These are phyloP conservation scores for Gautieria morchelliformis DNA, from an alignment of 768 basidiomycete species.

Conservation along the genomic window DNA sequence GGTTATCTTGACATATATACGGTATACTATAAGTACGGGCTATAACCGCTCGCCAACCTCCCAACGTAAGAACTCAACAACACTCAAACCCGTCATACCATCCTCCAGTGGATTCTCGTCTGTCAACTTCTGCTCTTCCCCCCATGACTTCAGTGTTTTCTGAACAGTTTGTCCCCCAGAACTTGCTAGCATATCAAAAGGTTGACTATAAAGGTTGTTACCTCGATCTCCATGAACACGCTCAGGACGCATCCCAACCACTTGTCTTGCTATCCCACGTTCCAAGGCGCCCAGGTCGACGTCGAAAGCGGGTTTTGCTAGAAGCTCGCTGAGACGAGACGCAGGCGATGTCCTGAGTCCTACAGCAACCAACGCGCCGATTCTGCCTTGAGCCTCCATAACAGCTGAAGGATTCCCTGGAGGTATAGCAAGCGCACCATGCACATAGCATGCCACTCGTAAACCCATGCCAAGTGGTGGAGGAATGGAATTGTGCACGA, in stretches of 20 bases:
- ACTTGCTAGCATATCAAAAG: constrained; percentile 38
- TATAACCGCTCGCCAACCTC: constrained; percentile 16
- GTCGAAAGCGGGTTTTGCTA: constrained; percentile 39
- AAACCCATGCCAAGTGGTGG: constrained; percentile 30
- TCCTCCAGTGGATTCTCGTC: constrained; percentile 13
- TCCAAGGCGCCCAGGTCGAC: constrained; percentile 55
- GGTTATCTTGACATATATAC: too few relatives aligned
- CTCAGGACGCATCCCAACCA: constrained; percentile 70
- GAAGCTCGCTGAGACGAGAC: constrained; percentile 35
- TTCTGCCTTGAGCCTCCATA: constrained; percentile 39
- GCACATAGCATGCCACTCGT: constrained; percentile 48
- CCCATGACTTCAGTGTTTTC: constrained; percentile 45
- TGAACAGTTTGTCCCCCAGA: constrained; percentile 21
- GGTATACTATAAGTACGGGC: neutral
- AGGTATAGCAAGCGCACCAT: constrained; percentile 37
- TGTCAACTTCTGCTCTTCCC: constrained; percentile 34
- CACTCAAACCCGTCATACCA: constrained; percentile 17
- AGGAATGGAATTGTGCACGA: constrained; percentile 29
- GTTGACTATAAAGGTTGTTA: constrained; percentile 59
- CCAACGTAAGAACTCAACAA: constrained; percentile 22
- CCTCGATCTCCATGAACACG: constrained; percentile 36
- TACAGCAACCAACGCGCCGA: constrained; percentile 49
- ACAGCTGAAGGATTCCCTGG: constrained; percentile 14
- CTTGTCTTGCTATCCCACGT: constrained; percentile 74
- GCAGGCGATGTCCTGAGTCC: constrained; percentile 31